Conservation (phyloP, 2,329 filamentous ascomycete genomes). For the Pseudocercospora crystallina region DNA sequence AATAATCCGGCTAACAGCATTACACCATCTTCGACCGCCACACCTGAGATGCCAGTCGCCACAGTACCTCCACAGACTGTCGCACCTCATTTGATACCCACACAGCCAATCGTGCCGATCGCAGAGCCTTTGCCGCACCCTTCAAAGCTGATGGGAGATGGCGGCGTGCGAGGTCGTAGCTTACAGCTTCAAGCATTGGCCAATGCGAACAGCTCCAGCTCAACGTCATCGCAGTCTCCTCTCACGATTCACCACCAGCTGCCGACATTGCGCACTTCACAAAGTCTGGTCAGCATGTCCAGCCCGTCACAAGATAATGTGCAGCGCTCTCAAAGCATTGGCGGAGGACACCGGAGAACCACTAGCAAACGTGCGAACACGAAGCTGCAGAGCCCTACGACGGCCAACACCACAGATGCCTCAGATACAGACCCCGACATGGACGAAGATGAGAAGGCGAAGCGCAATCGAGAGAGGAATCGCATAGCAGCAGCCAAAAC, state of each 20-base stretch:
- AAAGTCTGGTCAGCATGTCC: constrained; percentile 5
- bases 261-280: background rate
- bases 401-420: background rate
- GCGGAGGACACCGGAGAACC: background rate
- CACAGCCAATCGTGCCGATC: background rate
- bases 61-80: background rate
- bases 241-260: background rate
- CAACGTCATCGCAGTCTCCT: background rate
- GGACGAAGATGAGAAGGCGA: constrained; percentile 6
- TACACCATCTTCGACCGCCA: background rate
- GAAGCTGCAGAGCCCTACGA: background rate
- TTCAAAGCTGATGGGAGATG: background rate
- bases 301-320: background rate
- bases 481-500: constrained; percentile 14
- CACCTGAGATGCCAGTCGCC: background rate
- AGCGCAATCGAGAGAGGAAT: constrained; percentile 10
- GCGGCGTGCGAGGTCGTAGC: background rate
- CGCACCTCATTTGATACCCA: background rate
- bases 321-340: background rate
- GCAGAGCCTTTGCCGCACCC: background rate
- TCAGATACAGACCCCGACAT: background rate
- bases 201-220: background rate
- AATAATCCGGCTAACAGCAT: background rate
- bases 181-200: background rate
- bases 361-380: background rate